phyloP scores from a whole-genome alignment of 2,329 filamentous ascomycete species.

The Aspergillus melleus region DNA sequence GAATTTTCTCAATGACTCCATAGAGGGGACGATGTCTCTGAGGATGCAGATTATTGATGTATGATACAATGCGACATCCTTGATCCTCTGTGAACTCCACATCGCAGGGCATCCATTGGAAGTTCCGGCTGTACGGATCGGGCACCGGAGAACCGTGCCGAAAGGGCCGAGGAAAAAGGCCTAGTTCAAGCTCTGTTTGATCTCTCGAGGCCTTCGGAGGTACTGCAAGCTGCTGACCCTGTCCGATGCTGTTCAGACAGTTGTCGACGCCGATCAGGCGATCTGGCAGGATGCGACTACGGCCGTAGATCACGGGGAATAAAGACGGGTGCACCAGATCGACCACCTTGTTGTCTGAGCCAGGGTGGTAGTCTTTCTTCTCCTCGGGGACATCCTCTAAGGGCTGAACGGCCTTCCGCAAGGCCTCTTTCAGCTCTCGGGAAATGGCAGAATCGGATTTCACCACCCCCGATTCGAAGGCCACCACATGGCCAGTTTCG shows the following conservation, averaged over 20 bases:
- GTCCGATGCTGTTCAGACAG: constrained; percentile 19
- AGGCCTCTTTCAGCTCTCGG: constrained; percentile 38
- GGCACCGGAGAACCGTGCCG: no score
- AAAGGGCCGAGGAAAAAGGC: no score
- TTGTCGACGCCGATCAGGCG: constrained; percentile 23
- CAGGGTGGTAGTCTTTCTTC: constrained; percentile 64
- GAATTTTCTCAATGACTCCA: constrained; percentile 36
- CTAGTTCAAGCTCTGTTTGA: no score
- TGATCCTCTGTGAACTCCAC: constrained; percentile 25
- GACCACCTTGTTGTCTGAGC: constrained; percentile 58
- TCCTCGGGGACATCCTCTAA: constrained; percentile 52
- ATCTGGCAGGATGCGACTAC: constrained; percentile 24
- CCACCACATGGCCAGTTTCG: constrained; percentile 42
- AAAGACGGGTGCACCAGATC: constrained; percentile 66
- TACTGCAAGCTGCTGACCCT: constrained; percentile 16
- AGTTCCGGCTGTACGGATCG: constrained; percentile 28
- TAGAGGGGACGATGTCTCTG: constrained; percentile 35
- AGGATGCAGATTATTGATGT: constrained; percentile 49
- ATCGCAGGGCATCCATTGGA: constrained; percentile 52
- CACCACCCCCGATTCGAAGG: constrained; percentile 49
- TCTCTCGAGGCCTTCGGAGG: neutral
- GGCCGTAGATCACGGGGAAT: constrained; percentile 36
- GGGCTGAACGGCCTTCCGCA: constrained; percentile 48
- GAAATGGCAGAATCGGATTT: constrained; percentile 56
- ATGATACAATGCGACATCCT: constrained; percentile 35